Conservation (phyloP, 2,329 filamentous ascomycete species). For the Fusarium secorum region DNA sequence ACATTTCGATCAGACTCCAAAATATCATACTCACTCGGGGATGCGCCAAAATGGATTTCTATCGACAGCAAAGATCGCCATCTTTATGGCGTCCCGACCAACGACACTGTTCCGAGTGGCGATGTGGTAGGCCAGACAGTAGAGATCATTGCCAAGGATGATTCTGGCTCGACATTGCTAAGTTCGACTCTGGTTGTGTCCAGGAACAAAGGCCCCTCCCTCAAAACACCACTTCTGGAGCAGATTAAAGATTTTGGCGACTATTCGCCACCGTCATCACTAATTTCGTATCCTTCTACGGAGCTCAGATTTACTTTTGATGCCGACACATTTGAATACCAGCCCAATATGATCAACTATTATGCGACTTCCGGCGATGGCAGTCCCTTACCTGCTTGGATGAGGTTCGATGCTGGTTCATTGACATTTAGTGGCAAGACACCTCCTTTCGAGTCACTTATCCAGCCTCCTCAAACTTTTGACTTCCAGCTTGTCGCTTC, state of each 20-base stretch:
- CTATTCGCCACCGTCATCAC: conserved; percentile 66
- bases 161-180: conserved; percentile 68
- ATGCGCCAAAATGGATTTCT: conserved; percentile 76
- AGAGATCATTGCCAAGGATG: conserved; percentile 73
- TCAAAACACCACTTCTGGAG: conserved; percentile 64
- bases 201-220: conserved; percentile 59
- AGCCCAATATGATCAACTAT: conserved; percentile 66
- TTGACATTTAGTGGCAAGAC: conserved; percentile 76
- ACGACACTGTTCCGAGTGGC: conserved; percentile 55
- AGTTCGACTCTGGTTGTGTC: conserved; percentile 77
- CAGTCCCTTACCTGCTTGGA: conserved; percentile 86
- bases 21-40: conserved; percentile 72
- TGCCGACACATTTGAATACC: conserved; percentile 68
- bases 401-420: conserved; percentile 71
- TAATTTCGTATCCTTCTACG: conserved; percentile 63
- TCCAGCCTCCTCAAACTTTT: conserved; percentile 75
- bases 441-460: conserved; percentile 68
- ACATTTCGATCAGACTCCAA: conserved; percentile 74
- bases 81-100: conserved; percentile 74
- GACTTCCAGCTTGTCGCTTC: conserved; percentile 78
- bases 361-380: conserved; percentile 80
- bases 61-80: conserved; percentile 71
- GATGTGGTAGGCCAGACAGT: conserved; percentile 68
- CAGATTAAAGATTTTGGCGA: conserved; percentile 66
- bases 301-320: conserved; percentile 63